These are phyloP conservation scores for Bassia scoparia DNA, from an alignment of 148 eudicot species.

Conservation along the genomic window DNA sequence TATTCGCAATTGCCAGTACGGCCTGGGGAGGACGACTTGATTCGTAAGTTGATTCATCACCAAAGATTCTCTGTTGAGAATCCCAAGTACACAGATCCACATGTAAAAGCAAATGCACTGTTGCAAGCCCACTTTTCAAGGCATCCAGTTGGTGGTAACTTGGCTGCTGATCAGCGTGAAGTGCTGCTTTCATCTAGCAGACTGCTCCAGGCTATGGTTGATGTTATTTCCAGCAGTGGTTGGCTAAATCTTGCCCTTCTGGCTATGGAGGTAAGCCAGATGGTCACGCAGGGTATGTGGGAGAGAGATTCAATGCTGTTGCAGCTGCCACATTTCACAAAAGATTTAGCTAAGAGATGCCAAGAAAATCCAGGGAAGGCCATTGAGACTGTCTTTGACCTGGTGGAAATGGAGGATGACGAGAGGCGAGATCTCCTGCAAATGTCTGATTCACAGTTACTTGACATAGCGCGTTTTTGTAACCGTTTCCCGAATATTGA, in stretches of 20 bases:
- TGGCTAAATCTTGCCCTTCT: slow-evolving; percentile 87
- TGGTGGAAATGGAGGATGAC: slow-evolving; percentile 81
- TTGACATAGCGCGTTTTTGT: slow-evolving; percentile 72
- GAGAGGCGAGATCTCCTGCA: slow-evolving; percentile 61
- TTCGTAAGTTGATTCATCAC: slow-evolving; percentile 69
- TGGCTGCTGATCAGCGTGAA: slow-evolving; percentile 75
- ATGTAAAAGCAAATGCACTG: slow-evolving; percentile 83
- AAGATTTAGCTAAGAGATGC: slow-evolving; percentile 72
- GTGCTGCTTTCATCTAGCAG: slow-evolving; percentile 66
- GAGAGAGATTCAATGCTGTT: slow-evolving; percentile 90
- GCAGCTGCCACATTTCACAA: slow-evolving; percentile 81
- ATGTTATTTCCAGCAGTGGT: slow-evolving; percentile 86
- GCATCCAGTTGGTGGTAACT: slow-evolving; percentile 70
- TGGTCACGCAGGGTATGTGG: slow-evolving; percentile 98
- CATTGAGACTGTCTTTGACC: slow-evolving; percentile 73
- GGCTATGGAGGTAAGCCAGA: slow-evolving; percentile 93
- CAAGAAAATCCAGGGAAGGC: slow-evolving; percentile 71
- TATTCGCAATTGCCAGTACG: slow-evolving; percentile 71
- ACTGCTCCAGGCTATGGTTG: slow-evolving; percentile 88
- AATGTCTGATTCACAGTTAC: slow-evolving; percentile 63
- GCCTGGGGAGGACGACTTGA: slow-evolving; percentile 81
- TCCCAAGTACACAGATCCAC: slow-evolving; percentile 76
- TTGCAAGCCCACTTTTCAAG: slow-evolving; percentile 92
- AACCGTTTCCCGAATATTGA: slow-evolving; percentile 82
- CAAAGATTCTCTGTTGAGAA: slow-evolving; percentile 82